Conservation (phyloP, 2,329 filamentous ascomycete genomes). For the Cercospora sesami region DNA sequence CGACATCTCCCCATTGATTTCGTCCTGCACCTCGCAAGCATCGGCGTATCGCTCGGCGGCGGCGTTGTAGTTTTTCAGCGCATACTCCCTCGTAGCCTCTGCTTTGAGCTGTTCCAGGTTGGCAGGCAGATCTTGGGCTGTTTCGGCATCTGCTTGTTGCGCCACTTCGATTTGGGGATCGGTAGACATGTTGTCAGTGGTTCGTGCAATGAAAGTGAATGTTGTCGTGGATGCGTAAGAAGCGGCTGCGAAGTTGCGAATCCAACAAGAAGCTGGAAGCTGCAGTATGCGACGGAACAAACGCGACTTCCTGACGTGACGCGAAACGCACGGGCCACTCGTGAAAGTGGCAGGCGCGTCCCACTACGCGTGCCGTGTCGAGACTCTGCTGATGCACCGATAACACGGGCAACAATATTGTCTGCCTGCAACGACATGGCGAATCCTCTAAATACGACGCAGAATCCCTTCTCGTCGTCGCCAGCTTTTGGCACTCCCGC, state of each 20-base stretch:
- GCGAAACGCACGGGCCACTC: constrained; percentile 3
- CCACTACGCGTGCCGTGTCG: neutral
- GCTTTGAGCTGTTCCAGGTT: constrained; percentile 67
- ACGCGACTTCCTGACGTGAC: constrained; percentile 4
- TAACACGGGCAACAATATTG: neutral
- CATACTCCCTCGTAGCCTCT: constrained; percentile 80
- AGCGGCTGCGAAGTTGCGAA: neutral
- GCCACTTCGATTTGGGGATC: constrained; percentile 3
- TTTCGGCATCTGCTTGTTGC: constrained; percentile 18
- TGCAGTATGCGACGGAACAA: neutral
- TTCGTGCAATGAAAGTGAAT: neutral
- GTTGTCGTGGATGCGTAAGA: neutral
- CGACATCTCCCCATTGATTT: constrained; percentile 88
- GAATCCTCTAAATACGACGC: constrained; percentile 14
- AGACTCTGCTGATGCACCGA: neutral
- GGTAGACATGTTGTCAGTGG: neutral
- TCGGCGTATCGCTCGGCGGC: constrained; percentile 85
- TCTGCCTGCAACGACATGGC: constrained; percentile 12
- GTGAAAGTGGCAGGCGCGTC: constrained; percentile 9
- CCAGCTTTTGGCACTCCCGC: constrained; percentile 86
- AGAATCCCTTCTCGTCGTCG: constrained; percentile 68
- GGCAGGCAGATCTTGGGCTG: constrained; percentile 26
- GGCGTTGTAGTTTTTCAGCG: constrained; percentile 81
- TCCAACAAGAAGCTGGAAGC: neutral
- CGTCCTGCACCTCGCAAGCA: constrained; percentile 85